Evolutionary conservation across 495 filamentous ascomycete genomes (phyloP).

Genomic region (Tuber melanosporum): DNA sequence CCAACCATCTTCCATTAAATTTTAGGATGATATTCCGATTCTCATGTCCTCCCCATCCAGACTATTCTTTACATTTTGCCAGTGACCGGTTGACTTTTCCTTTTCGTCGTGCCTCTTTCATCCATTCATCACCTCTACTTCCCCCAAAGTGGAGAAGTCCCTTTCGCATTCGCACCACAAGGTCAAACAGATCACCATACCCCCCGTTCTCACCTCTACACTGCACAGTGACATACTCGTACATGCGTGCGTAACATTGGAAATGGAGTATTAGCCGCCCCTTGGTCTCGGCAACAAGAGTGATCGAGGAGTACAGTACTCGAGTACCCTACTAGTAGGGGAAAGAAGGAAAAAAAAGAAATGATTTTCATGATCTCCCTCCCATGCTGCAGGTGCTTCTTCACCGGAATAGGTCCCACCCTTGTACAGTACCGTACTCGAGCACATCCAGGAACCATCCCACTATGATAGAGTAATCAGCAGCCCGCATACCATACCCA

Average conservation of each 20-base stretch:
- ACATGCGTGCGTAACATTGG: neutral
- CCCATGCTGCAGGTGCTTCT: neutral
- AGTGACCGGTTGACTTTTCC: neutral
- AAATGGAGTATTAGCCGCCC: neutral
- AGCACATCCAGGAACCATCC: neutral
- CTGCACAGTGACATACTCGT: neutral
- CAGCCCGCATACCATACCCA: neutral
- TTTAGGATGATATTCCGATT: neutral
- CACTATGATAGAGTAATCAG: neutral
- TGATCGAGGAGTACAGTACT: neutral
- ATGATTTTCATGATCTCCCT: slow-evolving; percentile 1
- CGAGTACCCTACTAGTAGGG: neutral
- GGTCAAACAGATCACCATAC: neutral
- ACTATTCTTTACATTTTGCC: neutral
- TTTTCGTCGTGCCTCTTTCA: neutral
- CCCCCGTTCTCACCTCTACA: neutral
- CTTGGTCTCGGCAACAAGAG: neutral
- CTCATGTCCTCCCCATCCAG: neutral
- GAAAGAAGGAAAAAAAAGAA: neutral
- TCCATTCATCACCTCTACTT: neutral
- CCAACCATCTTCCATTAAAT: neutral
- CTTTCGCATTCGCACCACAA: neutral
- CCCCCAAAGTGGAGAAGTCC: neutral
- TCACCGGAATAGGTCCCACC: neutral
- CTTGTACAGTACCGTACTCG: neutral